Conservation (phyloP, 805 yeast genomes). For the Schizosaccharomyces octosporus region DNA sequence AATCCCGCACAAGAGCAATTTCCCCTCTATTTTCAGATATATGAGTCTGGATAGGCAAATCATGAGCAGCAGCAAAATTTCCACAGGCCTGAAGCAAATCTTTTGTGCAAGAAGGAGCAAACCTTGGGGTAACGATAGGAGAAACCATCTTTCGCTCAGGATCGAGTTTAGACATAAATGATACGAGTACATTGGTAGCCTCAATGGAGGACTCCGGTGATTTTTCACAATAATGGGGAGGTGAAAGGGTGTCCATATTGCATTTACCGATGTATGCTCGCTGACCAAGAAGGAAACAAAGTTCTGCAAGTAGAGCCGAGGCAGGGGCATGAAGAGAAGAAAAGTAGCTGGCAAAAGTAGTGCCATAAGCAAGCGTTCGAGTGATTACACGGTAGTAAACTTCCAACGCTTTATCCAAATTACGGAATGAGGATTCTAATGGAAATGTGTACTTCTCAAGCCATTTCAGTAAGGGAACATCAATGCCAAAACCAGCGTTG, state of each 20-base stretch:
- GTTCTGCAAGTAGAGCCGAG: slow-evolving; percentile 50
- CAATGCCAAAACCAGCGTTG: slow-evolving; percentile 62
- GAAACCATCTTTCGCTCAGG: slow-evolving; percentile 28
- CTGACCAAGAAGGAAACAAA: slow-evolving; percentile 46
- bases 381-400: slow-evolving; percentile 46
- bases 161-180: slow-evolving; percentile 29
- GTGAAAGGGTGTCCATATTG: slow-evolving; percentile 74
- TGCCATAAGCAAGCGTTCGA: slow-evolving; percentile 53
- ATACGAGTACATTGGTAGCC: slow-evolving; percentile 31
- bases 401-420: slow-evolving; percentile 26
- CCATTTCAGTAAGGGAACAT: slow-evolving; percentile 74
- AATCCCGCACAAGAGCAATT: slow-evolving; percentile 40
- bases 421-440: slow-evolving; percentile 42
- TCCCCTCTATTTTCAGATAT: slow-evolving; percentile 61
- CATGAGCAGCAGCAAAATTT: slow-evolving; percentile 20
- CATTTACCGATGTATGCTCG: slow-evolving; percentile 73
- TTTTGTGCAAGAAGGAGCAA: slow-evolving; percentile 68
- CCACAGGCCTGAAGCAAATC: slow-evolving; percentile 43
- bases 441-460: slow-evolving; percentile 71
- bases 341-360: slow-evolving; percentile 78
- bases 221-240: slow-evolving; percentile 38
- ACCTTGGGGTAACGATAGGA: slow-evolving; percentile 77
- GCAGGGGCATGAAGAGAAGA: slow-evolving; percentile 68
- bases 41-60: slow-evolving; percentile 68
- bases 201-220: slow-evolving; percentile 27